These are phyloP conservation scores for Candida freyschussii DNA, from an alignment of 1,139 yeast species.

Conservation along the genomic window DNA sequence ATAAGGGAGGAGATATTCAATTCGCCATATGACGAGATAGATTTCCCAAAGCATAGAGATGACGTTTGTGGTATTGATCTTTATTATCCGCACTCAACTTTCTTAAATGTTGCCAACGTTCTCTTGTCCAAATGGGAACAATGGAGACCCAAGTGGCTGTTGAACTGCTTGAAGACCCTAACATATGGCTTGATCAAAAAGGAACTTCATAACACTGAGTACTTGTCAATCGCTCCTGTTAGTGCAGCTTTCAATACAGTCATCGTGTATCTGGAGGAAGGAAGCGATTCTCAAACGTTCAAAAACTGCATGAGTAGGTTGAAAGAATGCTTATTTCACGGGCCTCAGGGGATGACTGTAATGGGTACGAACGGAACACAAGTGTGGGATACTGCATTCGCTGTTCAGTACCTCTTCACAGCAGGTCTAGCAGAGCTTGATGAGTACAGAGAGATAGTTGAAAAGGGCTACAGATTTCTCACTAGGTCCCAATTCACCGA, in stretches of 20 bases:
- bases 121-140: constrained; percentile 61
- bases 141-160: constrained; percentile 71
- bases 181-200: constrained; percentile 64
- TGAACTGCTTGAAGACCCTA: constrained; percentile 45
- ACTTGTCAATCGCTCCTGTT: constrained; percentile 90
- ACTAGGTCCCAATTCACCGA: constrained; percentile 81
- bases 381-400: constrained; percentile 95
- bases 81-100: constrained; percentile 82
- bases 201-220: constrained; percentile 75
- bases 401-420: constrained; percentile 73
- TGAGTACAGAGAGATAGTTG: constrained; percentile 59
- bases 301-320: constrained; percentile 52
- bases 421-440: constrained; percentile 76
- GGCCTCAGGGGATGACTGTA: constrained; percentile 86
- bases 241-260: constrained; percentile 80
- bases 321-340: constrained; percentile 76
- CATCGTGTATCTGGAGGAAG: constrained; percentile 66
- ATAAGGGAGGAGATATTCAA: constrained; percentile 76
- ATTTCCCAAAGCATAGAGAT: constrained; percentile 69
- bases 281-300: constrained; percentile 60
- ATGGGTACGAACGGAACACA: constrained; percentile 99
- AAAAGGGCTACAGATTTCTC: constrained; percentile 63
- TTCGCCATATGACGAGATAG: constrained; percentile 58
- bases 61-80: constrained; percentile 88
- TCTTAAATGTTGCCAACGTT: constrained; percentile 62